These are phyloP conservation scores for Staphylotrichum longicolle DNA, from an alignment of 495 filamentous ascomycete species.

Conservation along the genomic window DNA sequence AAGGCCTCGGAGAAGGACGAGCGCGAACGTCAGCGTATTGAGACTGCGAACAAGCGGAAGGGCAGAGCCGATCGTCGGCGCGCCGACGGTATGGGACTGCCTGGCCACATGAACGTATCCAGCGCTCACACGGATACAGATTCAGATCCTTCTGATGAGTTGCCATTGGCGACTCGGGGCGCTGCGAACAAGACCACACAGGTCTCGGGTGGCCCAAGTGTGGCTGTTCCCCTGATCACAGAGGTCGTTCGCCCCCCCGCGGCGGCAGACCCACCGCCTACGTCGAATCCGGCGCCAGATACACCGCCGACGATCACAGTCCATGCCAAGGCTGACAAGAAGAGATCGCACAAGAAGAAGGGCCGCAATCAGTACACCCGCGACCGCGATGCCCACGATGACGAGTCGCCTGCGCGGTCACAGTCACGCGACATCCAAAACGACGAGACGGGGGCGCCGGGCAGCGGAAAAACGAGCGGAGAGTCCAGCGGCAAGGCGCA, in stretches of 20 bases:
- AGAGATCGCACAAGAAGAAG: constrained; percentile 61
- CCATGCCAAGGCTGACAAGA: constrained; percentile 34
- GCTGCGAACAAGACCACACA: constrained; percentile 34
- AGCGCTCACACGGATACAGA: constrained; percentile 45
- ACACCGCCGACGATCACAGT: constrained; percentile 48
- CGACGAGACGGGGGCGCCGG: constrained; percentile 33
- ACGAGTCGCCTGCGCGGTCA: constrained; percentile 64
- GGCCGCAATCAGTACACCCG: constrained; percentile 87
- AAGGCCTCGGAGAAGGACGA: constrained; percentile 64
- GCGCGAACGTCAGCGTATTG: constrained; percentile 62
- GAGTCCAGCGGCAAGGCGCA: constrained; percentile 31
- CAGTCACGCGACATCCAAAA: constrained; percentile 61
- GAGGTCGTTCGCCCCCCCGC: constrained; percentile 29
- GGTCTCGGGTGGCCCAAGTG: constrained; percentile 20
- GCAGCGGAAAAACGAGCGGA: constrained; percentile 20
- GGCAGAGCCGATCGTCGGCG: constrained; percentile 68
- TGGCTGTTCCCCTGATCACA: constrained; percentile 25
- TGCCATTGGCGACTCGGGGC: constrained; percentile 47
- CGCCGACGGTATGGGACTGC: constrained; percentile 64
- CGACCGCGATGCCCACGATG: constrained; percentile 65
- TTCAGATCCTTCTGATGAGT: constrained; percentile 60
- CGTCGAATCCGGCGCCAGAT: constrained; percentile 48
- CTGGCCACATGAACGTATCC: constrained; percentile 26
- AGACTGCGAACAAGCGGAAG: constrained; percentile 72
- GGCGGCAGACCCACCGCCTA: constrained; percentile 25